phyloP scores from a whole-genome alignment of 2,329 filamentous ascomycete genomes.

The Aureobasidium sp. region DNA sequence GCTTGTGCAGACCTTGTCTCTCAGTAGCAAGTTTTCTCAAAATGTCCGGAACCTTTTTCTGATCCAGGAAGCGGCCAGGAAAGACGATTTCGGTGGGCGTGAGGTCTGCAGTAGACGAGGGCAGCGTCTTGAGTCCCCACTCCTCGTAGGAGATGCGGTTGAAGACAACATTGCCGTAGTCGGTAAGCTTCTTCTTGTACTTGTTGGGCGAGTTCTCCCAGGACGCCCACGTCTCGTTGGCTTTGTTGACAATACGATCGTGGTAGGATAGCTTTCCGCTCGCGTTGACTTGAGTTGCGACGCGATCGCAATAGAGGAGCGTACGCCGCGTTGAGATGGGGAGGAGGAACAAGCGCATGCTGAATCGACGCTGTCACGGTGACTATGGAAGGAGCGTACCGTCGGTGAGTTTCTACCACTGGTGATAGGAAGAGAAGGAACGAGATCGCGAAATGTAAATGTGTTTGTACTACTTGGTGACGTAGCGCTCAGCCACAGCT shows the following conservation, averaged over 20 bases:
- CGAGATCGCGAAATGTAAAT: background rate
- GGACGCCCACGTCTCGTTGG: slow-evolving; percentile 68
- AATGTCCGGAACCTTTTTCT: slow-evolving; percentile 54
- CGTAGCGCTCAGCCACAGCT: background rate
- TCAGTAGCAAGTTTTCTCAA: slow-evolving; percentile 69
- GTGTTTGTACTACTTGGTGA: background rate
- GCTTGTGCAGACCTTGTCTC: slow-evolving; percentile 68
- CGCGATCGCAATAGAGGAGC: slow-evolving; percentile 83
- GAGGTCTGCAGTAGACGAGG: slow-evolving; percentile 58
- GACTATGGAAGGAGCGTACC: background rate
- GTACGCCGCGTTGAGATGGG: slow-evolving; percentile 87
- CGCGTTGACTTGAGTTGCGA: slow-evolving; percentile 32
- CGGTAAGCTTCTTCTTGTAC: slow-evolving; percentile 86
- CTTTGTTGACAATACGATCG: slow-evolving; percentile 65
- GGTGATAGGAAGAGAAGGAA: background rate
- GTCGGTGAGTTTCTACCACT: background rate
- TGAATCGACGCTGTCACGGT: background rate
- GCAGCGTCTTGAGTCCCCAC: slow-evolving; percentile 95
- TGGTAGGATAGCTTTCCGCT: slow-evolving; percentile 48
- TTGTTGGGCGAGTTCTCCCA: slow-evolving; percentile 67
- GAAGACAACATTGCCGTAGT: slow-evolving; percentile 75
- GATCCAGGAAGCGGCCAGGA: slow-evolving; percentile 62
- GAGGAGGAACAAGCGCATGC: slow-evolving; percentile 88
- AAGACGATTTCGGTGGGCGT: slow-evolving; percentile 57
- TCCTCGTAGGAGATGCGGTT: slow-evolving; percentile 90